These are phyloP conservation scores for Neltuma alba DNA, from an alignment of 306 rosid genomes.

Conservation along the genomic window DNA sequence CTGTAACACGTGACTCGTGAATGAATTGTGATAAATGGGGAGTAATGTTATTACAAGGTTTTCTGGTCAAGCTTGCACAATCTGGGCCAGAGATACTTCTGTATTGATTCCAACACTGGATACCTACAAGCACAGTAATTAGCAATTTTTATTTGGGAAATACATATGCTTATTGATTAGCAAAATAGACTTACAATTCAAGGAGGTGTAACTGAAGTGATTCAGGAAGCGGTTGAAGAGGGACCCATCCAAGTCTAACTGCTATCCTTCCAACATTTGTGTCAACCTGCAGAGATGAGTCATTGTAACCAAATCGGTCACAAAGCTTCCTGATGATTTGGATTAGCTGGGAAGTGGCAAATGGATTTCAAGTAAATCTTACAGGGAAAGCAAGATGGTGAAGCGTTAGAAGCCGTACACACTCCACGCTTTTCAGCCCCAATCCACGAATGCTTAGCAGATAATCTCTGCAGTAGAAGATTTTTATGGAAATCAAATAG, in stretches of 20 bases:
- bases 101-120: slow-evolving; percentile 87
- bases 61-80: slow-evolving; percentile 93
- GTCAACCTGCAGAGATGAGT: slow-evolving; percentile 67
- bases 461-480: slow-evolving; percentile 67
- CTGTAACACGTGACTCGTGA: neutral
- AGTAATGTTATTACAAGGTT: slow-evolving; percentile 67
- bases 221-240: slow-evolving; percentile 95
- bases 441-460: slow-evolving; percentile 82
- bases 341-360: slow-evolving; percentile 15
- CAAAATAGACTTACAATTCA: slow-evolving; percentile 64
- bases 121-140: slow-evolving; percentile 62
- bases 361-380: slow-evolving; percentile 42
- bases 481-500: slow-evolving; percentile 20
- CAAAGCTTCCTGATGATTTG: slow-evolving; percentile 30
- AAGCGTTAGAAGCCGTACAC: slow-evolving; percentile 90
- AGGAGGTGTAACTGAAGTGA: slow-evolving; percentile 86
- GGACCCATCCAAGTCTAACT: slow-evolving; percentile 98
- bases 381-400: slow-evolving; percentile 98
- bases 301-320: slow-evolving; percentile 32
- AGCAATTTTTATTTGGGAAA: slow-evolving; percentile 30
- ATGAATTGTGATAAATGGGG: slow-evolving; percentile 9
- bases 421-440: slow-evolving; percentile 96
- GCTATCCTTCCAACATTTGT: slow-evolving; percentile 99
- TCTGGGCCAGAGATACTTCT: slow-evolving; percentile 98
- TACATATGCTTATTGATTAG: slow-evolving; percentile 2